Percentiles rank a stretch among this genome's conserved stretches.
Conservation (phyloP, 2,329 filamentous ascomycete species). For the Westerdykella sp. region DNA sequence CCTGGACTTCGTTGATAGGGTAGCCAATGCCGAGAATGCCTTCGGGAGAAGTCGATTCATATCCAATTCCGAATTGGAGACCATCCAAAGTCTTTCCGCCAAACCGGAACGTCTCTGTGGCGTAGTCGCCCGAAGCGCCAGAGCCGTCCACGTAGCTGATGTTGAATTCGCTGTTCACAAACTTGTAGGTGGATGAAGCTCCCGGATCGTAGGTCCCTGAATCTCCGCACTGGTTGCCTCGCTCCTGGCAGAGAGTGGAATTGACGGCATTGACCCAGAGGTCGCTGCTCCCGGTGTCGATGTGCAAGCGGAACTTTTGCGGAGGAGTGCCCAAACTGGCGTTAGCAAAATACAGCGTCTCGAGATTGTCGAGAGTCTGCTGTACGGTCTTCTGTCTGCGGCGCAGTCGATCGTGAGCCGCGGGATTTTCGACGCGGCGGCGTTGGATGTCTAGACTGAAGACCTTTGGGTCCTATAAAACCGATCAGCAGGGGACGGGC, state of each 20-base stretch:
- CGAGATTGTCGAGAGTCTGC: conserved; percentile 51
- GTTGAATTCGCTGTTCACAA: conserved; percentile 71
- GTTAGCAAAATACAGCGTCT: conserved; percentile 56
- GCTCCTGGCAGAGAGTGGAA: conserved; percentile 54
- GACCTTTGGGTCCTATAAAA: conserved; percentile 40
- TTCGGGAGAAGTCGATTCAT: conserved; percentile 52
- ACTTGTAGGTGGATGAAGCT: conserved; percentile 68
- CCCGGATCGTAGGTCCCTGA: conserved; percentile 65
- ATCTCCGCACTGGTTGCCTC: conserved; percentile 48
- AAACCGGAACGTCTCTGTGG: conserved; percentile 62
- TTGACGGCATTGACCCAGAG: conserved; percentile 59
- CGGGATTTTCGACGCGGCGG: conserved; percentile 41
- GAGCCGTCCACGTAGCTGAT: conserved; percentile 83
- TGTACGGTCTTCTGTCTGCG: conserved; percentile 39
- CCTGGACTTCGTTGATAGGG: conserved; percentile 67
- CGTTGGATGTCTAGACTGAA: conserved; percentile 48
- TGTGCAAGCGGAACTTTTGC: conserved; percentile 50
- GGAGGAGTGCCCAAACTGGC: conserved; percentile 52
- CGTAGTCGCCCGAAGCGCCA: conserved; percentile 72
- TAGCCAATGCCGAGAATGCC: conserved; percentile 87
- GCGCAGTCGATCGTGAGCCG: conserved; percentile 43
- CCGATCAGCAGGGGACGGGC: conserved; percentile 7
- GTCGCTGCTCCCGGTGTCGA: conserved; percentile 60
- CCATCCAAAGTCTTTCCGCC: conserved; percentile 48
- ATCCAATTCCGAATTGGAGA: conserved; percentile 70